These are phyloP conservation scores for Tetrahymena malaccensis DNA, from an alignment of 73 alveolate genomes.

Conservation along the genomic window DNA sequence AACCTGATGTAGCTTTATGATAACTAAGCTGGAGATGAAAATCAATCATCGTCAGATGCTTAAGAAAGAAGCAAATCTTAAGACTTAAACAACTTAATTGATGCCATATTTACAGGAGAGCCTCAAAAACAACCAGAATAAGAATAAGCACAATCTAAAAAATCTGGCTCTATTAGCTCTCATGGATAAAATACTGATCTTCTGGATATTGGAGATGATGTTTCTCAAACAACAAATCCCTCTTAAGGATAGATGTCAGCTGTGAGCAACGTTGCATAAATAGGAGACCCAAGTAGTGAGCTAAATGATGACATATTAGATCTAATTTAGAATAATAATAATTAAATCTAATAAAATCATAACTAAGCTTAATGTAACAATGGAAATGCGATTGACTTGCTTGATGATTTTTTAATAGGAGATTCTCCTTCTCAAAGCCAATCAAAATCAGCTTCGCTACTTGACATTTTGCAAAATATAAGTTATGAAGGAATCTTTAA, in stretches of 20 bases:
- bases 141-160: background rate
- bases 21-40: background rate
- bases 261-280: background rate
- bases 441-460: background rate
- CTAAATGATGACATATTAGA: background rate
- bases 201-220: background rate
- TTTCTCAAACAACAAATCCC: background rate
- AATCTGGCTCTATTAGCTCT: background rate
- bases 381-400: background rate
- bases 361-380: background rate
- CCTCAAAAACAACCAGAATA: background rate
- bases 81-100: background rate
- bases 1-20: background rate
- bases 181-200: background rate
- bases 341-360: background rate
- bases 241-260: background rate
- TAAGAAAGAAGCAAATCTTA: background rate
- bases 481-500: background rate
- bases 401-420: background rate
- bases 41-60: background rate
- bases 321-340: background rate
- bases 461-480: background rate
- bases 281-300: background rate
- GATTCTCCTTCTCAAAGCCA: background rate
- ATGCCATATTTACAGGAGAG: background rate